Percentiles rank a stretch among this genome's conserved stretches.
phyloP scores from a whole-genome alignment of 371 early-diverging fungal genomes.

The Ecytonucleospora hepatopenaei region DNA sequence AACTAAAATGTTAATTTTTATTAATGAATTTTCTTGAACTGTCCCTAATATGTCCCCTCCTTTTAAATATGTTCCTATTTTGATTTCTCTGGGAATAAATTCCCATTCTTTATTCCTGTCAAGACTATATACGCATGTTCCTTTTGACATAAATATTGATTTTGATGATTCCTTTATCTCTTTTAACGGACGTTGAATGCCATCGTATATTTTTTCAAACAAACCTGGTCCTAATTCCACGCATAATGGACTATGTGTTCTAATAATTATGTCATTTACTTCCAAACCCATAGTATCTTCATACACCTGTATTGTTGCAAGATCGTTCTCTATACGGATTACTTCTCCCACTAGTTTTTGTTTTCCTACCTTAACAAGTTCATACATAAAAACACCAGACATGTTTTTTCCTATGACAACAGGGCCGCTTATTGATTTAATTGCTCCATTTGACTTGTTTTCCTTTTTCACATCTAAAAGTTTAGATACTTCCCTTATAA shows the following conservation, averaged over 20 bases:
- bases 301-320: constrained; percentile 97
- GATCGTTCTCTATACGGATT: constrained; percentile 93
- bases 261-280: constrained; percentile 90
- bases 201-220: constrained; percentile 94
- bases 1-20: constrained; percentile 74
- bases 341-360: constrained; percentile 94
- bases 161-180: constrained; percentile 76
- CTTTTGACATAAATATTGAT: constrained; percentile 96
- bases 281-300: constrained; percentile 98
- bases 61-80: constrained; percentile 83
- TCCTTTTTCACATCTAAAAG: constrained; percentile 41
- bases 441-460: constrained; percentile 74
- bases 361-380: constrained; percentile 96
- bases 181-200: constrained; percentile 96
- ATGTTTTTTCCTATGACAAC: constrained; percentile 96
- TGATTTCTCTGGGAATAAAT: constrained; percentile 69
- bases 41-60: constrained; percentile 91
- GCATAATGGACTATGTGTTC: constrained; percentile 89
- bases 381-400: constrained; percentile 96
- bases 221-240: constrained; percentile 98
- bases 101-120: constrained; percentile 80
- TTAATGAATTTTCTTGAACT: constrained; percentile 85
- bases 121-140: constrained; percentile 84
- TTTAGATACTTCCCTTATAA: constrained; percentile 32
- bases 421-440: constrained; percentile 93